Evolutionary conservation across 495 filamentous ascomycete genomes (phyloP), one percentile per base, ranked within the genome.

Genomic region (Evansstolkia leycettana): DNA sequence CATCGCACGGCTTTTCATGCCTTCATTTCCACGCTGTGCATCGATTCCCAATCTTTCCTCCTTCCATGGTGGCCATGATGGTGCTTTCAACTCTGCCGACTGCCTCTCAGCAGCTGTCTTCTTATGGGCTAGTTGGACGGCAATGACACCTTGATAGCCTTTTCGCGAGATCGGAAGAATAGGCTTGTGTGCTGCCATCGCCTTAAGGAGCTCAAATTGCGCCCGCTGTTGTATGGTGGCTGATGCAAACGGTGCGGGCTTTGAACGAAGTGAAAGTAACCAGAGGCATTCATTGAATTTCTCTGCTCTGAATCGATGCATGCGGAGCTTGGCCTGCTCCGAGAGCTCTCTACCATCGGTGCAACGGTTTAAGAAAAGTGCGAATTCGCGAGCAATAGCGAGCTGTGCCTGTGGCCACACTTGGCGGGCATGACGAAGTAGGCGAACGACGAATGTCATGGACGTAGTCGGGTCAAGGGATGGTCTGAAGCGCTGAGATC

Each of bases 61-160:
- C 33, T 79, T 82, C 75, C 75, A 85, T 1, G 80, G 80, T 2
- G 80, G 80, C 80, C 80, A 84, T 9, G 68, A 73, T 0, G 58
- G 58, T 4, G 70, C 62, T 55, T 83, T 80, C 19, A 79, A 46
- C 24, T 58, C 49, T 1, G 72, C 73, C 57, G 65, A 77, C 43
- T 72, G 65, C 8, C 60, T 67, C 49, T 84, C 81, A 1, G 54
- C 50, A 0, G 35, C 3, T 2, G 74, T 80, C 46, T 85, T 84
- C 24, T 58, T 64, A 42, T 76, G 78, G 0, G 72, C 74, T 5
- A 84, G 52, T 36, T 83, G 80, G 17, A 80, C 63, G 1, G 55
- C 55, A 24, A 62, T 46, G 2, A 84, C 51, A 11, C 69, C 76
- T 40, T 73, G 64, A 50, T 81, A 85, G 6, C 81, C 81, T 47